Percentiles rank a stretch among this genome's conserved stretches.
Conservation (phyloP, 495 filamentous ascomycete genomes). For the Filosporella fistucella region DNA sequence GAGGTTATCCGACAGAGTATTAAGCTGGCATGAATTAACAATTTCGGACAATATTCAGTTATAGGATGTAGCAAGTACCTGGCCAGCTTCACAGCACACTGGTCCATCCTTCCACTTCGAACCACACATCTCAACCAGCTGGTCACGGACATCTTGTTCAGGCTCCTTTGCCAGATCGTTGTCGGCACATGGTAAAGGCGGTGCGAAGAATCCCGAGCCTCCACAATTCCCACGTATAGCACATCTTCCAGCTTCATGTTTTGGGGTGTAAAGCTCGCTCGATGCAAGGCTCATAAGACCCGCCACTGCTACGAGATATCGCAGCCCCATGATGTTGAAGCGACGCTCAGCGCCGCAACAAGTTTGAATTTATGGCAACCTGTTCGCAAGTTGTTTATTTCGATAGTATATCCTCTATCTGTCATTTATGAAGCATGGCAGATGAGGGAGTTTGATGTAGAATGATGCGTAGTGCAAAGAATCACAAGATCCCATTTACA, state of each 20-base stretch:
- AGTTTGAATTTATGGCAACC: too few species aligned
- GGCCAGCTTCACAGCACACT: slow-evolving; percentile 79
- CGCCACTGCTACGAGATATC: slow-evolving; percentile 12
- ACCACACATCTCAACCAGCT: slow-evolving; percentile 83
- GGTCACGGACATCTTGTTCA: slow-evolving; percentile 58
- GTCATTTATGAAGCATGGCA: too few species aligned
- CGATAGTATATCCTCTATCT: too few species aligned
- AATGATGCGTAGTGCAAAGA: too few species aligned
- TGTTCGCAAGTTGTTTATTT: too few species aligned
- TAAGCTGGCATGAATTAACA: slow-evolving; percentile 47
- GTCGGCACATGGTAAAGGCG: slow-evolving; percentile 88
- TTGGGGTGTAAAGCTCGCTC: slow-evolving; percentile 39
- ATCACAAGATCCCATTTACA: too few species aligned
- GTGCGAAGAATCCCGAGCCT: slow-evolving; percentile 79
- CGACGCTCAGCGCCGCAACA: too few species aligned
- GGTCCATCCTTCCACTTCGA: slow-evolving; percentile 74
- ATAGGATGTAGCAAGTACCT: slow-evolving; percentile 45
- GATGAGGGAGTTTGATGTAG: too few species aligned
- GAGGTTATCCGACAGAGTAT: slow-evolving; percentile 72
- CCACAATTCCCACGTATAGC: slow-evolving; percentile 90
- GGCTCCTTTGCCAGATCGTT: slow-evolving; percentile 79
- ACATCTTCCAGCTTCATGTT: slow-evolving; percentile 86
- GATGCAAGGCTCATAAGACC: slow-evolving; percentile 16
- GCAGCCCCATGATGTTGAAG: too few species aligned
- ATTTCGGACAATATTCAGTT: background rate